A percentile compares a stretch with the other conserved stretches of the same genome.
These are phyloP conservation scores for Aspergillus uvarum DNA, from an alignment of 2,329 filamentous ascomycete genomes.

Conservation along the genomic window DNA sequence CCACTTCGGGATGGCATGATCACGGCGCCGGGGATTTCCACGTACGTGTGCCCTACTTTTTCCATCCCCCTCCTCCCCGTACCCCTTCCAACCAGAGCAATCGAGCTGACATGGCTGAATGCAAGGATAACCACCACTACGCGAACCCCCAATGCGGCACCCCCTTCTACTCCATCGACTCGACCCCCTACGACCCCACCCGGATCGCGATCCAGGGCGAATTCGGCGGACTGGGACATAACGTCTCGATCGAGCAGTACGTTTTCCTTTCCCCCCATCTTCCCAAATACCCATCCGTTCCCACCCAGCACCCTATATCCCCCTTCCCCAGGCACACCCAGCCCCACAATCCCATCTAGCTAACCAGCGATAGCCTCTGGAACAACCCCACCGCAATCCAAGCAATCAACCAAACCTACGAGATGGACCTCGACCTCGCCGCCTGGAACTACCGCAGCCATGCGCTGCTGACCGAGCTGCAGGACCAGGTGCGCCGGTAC, in stretches of 20 bases:
- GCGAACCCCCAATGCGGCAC: constrained; percentile 69
- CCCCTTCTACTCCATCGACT: constrained; percentile 62
- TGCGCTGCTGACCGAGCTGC: constrained; percentile 49
- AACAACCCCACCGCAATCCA: constrained; percentile 60
- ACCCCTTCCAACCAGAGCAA: no score
- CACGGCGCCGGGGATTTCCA: constrained; percentile 67
- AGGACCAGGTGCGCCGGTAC: constrained; percentile 53
- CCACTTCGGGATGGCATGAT: constrained; percentile 66
- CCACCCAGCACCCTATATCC: no score
- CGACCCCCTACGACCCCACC: constrained; percentile 56
- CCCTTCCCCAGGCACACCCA: not conserved
- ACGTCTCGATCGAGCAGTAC: constrained; percentile 62
- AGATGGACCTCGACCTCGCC: constrained; percentile 58
- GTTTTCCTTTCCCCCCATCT: constrained; percentile 20
- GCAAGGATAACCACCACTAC: constrained; percentile 67
- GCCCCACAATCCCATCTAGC: no score
- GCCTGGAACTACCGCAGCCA: constrained; percentile 68
- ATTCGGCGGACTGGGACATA: constrained; percentile 68
- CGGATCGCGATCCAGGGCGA: constrained; percentile 70
- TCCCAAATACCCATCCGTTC: no score
- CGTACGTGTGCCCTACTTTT: constrained; percentile 18
- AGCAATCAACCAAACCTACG: constrained; percentile 66
- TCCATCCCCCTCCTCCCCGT: not conserved
- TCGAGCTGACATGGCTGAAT: no score
- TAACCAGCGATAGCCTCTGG: constrained; percentile 56